Percentiles rank a stretch among this genome's conserved stretches.
Evolutionary conservation across 306 rosid species (phyloP).

Genomic region (Carpinus fangiana): DNA sequence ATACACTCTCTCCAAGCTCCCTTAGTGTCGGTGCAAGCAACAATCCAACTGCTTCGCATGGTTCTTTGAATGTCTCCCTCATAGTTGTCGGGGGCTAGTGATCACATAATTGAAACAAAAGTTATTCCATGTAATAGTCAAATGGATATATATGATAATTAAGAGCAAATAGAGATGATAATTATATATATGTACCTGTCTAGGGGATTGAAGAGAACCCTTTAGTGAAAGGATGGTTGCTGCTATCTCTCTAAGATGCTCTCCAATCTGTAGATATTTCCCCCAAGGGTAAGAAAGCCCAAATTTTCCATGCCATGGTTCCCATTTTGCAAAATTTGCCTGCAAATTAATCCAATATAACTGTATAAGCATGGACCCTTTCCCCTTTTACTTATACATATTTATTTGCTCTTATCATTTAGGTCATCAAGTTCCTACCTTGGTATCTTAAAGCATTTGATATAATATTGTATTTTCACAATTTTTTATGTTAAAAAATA

Average conservation of each 20-base stretch:
- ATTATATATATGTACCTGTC: constrained; percentile 46
- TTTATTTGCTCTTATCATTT: not conserved
- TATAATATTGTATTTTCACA: not conserved
- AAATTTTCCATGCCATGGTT: constrained; percentile 97
- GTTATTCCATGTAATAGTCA: not conserved
- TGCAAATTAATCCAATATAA: constrained; percentile 16
- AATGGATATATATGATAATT: not conserved
- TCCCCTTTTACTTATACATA: not conserved
- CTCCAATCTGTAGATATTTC: constrained; percentile 72
- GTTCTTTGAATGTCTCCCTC: constrained; percentile 37
- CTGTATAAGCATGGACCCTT: not conserved
- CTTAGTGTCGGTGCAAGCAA: constrained; percentile 40
- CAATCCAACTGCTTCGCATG: constrained; percentile 53
- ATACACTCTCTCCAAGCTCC: constrained; percentile 73
- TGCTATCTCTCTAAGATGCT: constrained; percentile 67
- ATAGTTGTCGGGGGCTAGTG: constrained; percentile 34
- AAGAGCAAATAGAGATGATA: not conserved
- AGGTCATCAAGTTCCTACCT: no score
- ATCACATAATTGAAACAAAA: not conserved
- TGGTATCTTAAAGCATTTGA: no score
- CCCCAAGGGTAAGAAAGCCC: constrained; percentile 84
- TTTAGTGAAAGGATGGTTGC: constrained; percentile 46
- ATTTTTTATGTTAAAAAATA: not conserved
- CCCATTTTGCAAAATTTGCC: constrained; percentile 96
- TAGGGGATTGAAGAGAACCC: constrained; percentile 55